Evolutionary conservation across 176 grass and related monocot genomes (phyloP).

Genomic region (Juncus effusus): DNA sequence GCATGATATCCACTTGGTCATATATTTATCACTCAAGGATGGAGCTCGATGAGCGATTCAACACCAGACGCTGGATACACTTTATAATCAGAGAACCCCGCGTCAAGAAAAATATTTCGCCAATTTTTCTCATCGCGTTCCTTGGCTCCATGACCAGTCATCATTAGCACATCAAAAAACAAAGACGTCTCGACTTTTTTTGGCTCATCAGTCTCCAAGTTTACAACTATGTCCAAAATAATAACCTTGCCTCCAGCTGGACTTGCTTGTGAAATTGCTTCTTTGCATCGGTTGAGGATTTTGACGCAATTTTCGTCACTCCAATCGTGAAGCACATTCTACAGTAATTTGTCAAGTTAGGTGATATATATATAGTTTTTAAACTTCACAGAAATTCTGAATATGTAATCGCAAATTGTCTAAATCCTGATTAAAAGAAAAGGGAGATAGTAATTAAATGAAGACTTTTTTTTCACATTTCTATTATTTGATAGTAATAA

Average conservation of each 20-base stretch:
- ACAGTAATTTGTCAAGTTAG: background rate
- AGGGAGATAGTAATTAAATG: too few species aligned
- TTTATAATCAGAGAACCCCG: constrained; percentile 9
- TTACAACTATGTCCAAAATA: constrained; percentile 9
- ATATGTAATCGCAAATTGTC: too few species aligned
- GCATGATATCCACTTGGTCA: too few species aligned
- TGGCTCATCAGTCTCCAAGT: background rate
- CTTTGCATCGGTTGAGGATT: constrained; percentile 18
- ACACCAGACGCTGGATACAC: background rate
- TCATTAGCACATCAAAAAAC: constrained; percentile 10
- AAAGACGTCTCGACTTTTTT: background rate
- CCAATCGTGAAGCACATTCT: constrained; percentile 18
- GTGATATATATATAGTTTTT: background rate
- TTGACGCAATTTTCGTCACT: constrained; percentile 11
- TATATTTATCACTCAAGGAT: background rate
- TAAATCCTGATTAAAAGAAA: too few species aligned
- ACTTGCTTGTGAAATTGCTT: background rate
- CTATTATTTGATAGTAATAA: too few species aligned
- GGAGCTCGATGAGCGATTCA: constrained; percentile 21
- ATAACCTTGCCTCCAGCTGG: constrained; percentile 14
- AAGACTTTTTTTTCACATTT: too few species aligned
- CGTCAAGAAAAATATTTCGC: constrained; percentile 3
- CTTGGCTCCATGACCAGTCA: background rate
- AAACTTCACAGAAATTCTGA: background rate
- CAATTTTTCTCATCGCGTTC: background rate